Conservation (phyloP, 2,329 filamentous ascomycete genomes). For the Orbilia brochopaga region DNA sequence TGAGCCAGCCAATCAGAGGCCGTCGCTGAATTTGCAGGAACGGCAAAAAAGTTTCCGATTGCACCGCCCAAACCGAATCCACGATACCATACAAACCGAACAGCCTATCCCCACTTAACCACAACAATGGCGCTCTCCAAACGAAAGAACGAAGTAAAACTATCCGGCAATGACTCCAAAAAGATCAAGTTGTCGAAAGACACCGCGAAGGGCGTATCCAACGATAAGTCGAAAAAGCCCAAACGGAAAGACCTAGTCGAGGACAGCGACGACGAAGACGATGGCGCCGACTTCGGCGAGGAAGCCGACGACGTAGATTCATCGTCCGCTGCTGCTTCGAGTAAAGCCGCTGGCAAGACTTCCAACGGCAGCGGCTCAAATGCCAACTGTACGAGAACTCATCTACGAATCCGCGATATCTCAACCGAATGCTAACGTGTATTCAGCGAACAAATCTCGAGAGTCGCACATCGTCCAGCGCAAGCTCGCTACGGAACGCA, state of each 20-base stretch:
- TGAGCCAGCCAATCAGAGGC: slow-evolving; percentile 32
- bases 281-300: slow-evolving; percentile 58
- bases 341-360: slow-evolving; percentile 59
- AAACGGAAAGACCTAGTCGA: slow-evolving; percentile 36
- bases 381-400: slow-evolving; percentile 32
- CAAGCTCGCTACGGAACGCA: slow-evolving; percentile 83
- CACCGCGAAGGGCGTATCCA: slow-evolving; percentile 18
- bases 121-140: slow-evolving; percentile 41
- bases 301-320: slow-evolving; percentile 53
- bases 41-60: slow-evolving; percentile 34
- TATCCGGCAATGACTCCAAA: slow-evolving; percentile 32
- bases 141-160: slow-evolving; percentile 42
- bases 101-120: neutral
- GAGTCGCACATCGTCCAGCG: slow-evolving; percentile 95
- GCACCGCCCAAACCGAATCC: slow-evolving; percentile 3
- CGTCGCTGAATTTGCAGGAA: slow-evolving; percentile 26
- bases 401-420: slow-evolving; percentile 37
- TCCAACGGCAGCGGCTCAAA: slow-evolving; percentile 58
- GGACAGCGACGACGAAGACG: slow-evolving; percentile 56
- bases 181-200: slow-evolving; percentile 47
- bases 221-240: slow-evolving; percentile 22
- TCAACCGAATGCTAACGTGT: slow-evolving; percentile 21
- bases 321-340: slow-evolving; percentile 57
- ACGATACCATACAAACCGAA: neutral
- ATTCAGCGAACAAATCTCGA: slow-evolving; percentile 68